Conservation (phyloP, 1,139 yeast species). For the Torulaspora globosa region DNA sequence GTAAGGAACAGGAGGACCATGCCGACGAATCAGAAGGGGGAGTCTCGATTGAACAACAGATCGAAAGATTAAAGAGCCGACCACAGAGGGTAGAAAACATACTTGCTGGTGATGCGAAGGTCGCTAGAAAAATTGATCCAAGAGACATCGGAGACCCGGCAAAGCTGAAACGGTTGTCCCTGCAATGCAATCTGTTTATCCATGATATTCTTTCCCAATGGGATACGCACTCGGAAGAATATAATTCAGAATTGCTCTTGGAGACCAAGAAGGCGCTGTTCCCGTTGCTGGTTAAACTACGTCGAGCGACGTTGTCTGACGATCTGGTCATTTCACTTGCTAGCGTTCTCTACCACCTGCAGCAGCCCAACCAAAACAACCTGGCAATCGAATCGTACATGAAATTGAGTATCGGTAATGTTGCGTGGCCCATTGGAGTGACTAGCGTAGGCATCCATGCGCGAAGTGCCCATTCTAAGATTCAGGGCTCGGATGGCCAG, state of each 20-base stretch:
- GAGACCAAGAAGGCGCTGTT: slow-evolving; percentile 63
- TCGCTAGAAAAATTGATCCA: slow-evolving; percentile 34
- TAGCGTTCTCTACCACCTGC: slow-evolving; percentile 59
- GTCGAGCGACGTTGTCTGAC: slow-evolving; percentile 45
- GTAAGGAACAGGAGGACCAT: background rate
- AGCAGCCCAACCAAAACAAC: slow-evolving; percentile 45
- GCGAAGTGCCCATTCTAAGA: slow-evolving; percentile 52
- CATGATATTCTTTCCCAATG: slow-evolving; percentile 47
- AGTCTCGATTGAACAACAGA: slow-evolving; percentile 17
- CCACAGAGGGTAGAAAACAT: slow-evolving; percentile 24
- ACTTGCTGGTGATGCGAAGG: slow-evolving; percentile 21
- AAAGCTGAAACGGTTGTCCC: slow-evolving; percentile 26
- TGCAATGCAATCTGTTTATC: slow-evolving; percentile 48
- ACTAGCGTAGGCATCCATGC: slow-evolving; percentile 76
- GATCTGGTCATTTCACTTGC: slow-evolving; percentile 54
- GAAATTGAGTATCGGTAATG: slow-evolving; percentile 78
- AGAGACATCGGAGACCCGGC: slow-evolving; percentile 17
- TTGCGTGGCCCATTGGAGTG: slow-evolving; percentile 92
- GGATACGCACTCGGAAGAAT: slow-evolving; percentile 36
- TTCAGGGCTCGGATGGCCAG: slow-evolving; percentile 34
- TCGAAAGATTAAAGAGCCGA: slow-evolving; percentile 31
- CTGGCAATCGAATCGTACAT: slow-evolving; percentile 68
- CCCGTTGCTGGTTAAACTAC: slow-evolving; percentile 55
- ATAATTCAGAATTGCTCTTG: slow-evolving; percentile 25
- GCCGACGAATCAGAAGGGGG: slow-evolving; percentile 17